These are phyloP conservation scores for Citrus sp. DNA, from an alignment of 345 rosid species.

Conservation along the genomic window DNA sequence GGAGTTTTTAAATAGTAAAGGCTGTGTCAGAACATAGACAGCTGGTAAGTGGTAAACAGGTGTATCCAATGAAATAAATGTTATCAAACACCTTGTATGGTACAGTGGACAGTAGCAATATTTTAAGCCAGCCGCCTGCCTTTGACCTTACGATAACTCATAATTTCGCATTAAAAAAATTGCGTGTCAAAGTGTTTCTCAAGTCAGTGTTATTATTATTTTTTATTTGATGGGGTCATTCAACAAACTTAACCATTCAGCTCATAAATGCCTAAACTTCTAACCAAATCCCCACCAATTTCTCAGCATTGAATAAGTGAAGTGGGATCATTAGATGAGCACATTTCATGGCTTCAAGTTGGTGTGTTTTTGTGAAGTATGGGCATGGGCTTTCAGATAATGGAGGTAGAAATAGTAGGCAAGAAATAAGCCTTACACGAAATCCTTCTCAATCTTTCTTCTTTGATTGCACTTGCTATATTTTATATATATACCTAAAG, in stretches of 20 bases:
- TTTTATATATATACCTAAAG: background rate
- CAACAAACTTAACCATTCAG: background rate
- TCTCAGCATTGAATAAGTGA: background rate
- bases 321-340: background rate
- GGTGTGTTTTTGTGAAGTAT: background rate
- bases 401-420: conserved; percentile 4
- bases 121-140: too few species aligned
- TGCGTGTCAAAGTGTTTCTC: background rate
- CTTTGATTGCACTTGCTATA: background rate
- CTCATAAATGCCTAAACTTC: conserved; percentile 28
- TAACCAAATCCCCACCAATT: conserved; percentile 24
- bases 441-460: conserved; percentile 4
- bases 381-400: background rate
- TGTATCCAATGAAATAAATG: background rate
- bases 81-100: background rate
- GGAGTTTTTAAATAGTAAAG: too few species aligned
- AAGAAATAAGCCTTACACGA: conserved; percentile 16
- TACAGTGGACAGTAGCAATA: too few species aligned
- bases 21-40: background rate
- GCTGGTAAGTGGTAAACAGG: background rate
- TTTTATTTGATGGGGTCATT: background rate
- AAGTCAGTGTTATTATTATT: too few species aligned
- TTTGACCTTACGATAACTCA: background rate
- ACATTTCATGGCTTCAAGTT: background rate
- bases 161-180: background rate